Percentiles rank a stretch among this genome's conserved stretches.
phyloP scores from a whole-genome alignment of 163 green algal species.

The Scenedesmus sp. region DNA sequence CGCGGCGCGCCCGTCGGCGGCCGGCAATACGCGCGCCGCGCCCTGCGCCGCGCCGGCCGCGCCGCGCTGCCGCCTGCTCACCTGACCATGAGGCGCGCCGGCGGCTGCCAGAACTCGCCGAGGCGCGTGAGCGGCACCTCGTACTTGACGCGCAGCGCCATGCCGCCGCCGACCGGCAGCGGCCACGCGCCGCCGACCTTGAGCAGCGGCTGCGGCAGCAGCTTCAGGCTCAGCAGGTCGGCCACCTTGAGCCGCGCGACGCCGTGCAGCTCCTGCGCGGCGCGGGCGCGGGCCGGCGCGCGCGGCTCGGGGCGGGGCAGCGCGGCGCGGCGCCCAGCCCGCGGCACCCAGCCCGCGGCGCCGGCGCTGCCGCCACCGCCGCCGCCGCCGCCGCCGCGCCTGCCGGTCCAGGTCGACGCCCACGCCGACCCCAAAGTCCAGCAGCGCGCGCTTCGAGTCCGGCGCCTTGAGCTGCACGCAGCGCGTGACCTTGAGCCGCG shows the following conservation, averaged over 20 bases:
- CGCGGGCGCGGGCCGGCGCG: no score
- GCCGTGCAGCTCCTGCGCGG: slow-evolving; percentile 42
- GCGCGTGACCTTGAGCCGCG: slow-evolving; percentile 47
- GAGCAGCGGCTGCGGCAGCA: slow-evolving; percentile 45
- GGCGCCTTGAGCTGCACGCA: slow-evolving; percentile 46
- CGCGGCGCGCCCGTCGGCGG: no score
- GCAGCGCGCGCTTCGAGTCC: slow-evolving; percentile 41
- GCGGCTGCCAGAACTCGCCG: slow-evolving; percentile 57
- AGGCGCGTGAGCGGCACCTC: slow-evolving; percentile 56
- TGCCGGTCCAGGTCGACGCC: slow-evolving; percentile 59
- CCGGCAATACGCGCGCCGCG: not conserved
- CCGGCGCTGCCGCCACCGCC: no score
- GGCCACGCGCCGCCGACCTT: slow-evolving; percentile 52
- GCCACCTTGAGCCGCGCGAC: slow-evolving; percentile 59
- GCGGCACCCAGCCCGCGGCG: no score
- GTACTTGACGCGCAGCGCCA: slow-evolving; percentile 63
- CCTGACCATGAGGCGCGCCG: slow-evolving; percentile 63
- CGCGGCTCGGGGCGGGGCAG: no score
- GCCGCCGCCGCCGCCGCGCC: not conserved
- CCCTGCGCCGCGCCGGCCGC: not conserved
- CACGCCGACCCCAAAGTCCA: slow-evolving; percentile 59
- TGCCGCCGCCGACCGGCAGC: slow-evolving; percentile 44
- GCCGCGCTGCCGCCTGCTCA: slow-evolving; percentile 7
- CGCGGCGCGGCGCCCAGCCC: no score
- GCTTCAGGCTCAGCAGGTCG: slow-evolving; percentile 56